Evolutionary conservation across 2,329 filamentous ascomycete genomes (phyloP), one percentile per base, ranked within the genome.

Genomic region (Epichloe bromicola): DNA sequence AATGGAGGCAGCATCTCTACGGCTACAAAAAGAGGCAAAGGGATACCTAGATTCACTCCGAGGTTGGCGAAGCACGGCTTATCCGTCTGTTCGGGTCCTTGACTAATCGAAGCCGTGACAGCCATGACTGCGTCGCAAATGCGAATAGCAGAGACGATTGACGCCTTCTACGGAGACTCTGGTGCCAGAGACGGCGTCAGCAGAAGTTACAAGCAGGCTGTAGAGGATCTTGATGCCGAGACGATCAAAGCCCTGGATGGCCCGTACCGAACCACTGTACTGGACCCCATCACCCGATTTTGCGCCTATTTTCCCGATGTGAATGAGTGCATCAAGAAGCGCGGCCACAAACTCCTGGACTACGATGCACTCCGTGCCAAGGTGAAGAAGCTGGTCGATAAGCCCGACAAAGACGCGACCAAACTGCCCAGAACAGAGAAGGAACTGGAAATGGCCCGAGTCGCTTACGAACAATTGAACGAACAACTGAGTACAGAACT

Each of bases 41-140:
- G 94, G 94, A 51, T 98, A 98, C 66, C 75, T 98, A 50, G 94
- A 98, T 71, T 95, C 89, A 17, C 75, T 98, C 61, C 82, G 93
- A 82, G 87, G 86, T 90, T 61, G 50, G 57, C 54, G 23, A 42
- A 17, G 2, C 38, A 40, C 37, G 44, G 17, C 6, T 19, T 20
- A 15, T 26, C 30, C 41, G 26, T n/a, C 11, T n/a, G 14, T 10
- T 17, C 6, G 4, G 4, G 19, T n/a, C 37, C 10, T 30, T n/a
- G 15, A 26, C 38, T 49, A 52, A 46, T 15, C 7, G 8, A 8
- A 12, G 20, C 36, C 23, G 19, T 15, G 19, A 33, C 58, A 89
- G 91, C 93, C 59, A 98, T 98, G 93, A 98, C 93, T 15, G 91
- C 93, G 49, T 96, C 90, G 50, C 93, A 98, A 71, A 97, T 98